phyloP scores from a whole-genome alignment of 2,329 filamentous ascomycete genomes.

The Paracamarosporium sp. region DNA sequence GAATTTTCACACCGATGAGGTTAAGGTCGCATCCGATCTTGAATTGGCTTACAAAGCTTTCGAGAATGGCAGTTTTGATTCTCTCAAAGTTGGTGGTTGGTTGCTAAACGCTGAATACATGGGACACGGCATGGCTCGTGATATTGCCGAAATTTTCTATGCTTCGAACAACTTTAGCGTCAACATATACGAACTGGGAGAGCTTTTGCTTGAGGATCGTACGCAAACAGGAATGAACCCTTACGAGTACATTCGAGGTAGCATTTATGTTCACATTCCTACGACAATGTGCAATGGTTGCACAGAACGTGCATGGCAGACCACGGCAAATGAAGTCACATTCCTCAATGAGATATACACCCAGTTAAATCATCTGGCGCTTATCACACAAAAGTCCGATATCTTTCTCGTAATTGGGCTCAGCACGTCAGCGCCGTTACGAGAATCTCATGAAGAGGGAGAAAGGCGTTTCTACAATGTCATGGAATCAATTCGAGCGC shows the following conservation, averaged over 20 bases:
- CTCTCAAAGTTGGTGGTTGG: slow-evolving; percentile 7
- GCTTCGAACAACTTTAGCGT: background rate
- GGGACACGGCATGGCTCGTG: slow-evolving; percentile 7
- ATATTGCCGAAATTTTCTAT: slow-evolving; percentile 10
- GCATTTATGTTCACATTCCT: background rate
- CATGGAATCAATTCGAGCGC: slow-evolving; percentile 9
- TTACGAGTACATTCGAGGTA: background rate
- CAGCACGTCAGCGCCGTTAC: background rate
- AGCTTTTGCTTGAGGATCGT: slow-evolving; percentile 4
- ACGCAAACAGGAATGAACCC: slow-evolving; percentile 10
- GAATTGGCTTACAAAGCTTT: background rate
- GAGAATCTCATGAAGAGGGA: background rate
- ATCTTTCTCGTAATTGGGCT: background rate
- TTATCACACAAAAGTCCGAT: background rate
- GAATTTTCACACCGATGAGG: slow-evolving; percentile 1
- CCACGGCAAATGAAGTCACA: slow-evolving; percentile 1
- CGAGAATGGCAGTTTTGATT: slow-evolving; percentile 1
- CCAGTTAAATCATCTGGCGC: background rate
- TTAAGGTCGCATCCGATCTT: background rate
- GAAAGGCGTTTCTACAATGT: slow-evolving; percentile 9
- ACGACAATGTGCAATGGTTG: background rate
- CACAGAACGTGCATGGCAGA: slow-evolving; percentile 2
- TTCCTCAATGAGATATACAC: slow-evolving; percentile 6
- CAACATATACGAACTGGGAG: background rate
- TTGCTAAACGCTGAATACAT: slow-evolving; percentile 9